Conservation (phyloP, 192 early-diverging fungal genomes). For the Coemansia sp. region DNA sequence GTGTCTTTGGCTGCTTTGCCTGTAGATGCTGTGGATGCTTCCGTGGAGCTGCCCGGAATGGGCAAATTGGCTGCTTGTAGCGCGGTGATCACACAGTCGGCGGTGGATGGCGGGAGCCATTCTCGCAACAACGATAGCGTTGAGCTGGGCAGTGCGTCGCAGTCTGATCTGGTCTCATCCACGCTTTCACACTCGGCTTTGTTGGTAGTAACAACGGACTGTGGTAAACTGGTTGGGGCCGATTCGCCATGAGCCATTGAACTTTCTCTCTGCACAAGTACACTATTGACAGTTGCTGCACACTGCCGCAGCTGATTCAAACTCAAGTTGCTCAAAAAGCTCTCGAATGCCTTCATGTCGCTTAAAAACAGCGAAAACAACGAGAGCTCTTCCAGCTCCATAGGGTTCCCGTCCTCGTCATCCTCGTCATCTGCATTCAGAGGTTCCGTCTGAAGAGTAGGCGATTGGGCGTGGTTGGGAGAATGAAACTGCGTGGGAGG, state of each 20-base stretch:
- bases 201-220: not conserved
- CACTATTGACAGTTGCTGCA: constrained; percentile 46
- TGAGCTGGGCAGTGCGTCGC: not conserved
- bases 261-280: constrained; percentile 37
- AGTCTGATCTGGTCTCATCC: not conserved
- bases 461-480: constrained; percentile 10
- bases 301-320: constrained; percentile 50
- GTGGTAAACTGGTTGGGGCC: not conserved
- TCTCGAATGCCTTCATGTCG: constrained; percentile 43
- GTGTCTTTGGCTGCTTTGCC: not conserved
- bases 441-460: not conserved
- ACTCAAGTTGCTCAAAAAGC: constrained; percentile 37
- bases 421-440: not conserved
- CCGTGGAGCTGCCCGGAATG: not conserved
- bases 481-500: constrained; percentile 2
- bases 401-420: constrained; percentile 20
- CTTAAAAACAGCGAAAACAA: constrained; percentile 46
- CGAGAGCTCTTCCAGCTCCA: constrained; percentile 47
- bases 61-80: constrained; percentile 35
- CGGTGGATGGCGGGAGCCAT: constrained; percentile 36
- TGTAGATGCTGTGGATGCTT: constrained; percentile 3
- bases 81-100: constrained; percentile 43
- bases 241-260: not conserved
- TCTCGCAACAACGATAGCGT: constrained; percentile 35
- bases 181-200: not conserved